Evolutionary conservation across 2,329 filamentous ascomycete species (phyloP).

Genomic region (Diaporthe vaccinii): DNA sequence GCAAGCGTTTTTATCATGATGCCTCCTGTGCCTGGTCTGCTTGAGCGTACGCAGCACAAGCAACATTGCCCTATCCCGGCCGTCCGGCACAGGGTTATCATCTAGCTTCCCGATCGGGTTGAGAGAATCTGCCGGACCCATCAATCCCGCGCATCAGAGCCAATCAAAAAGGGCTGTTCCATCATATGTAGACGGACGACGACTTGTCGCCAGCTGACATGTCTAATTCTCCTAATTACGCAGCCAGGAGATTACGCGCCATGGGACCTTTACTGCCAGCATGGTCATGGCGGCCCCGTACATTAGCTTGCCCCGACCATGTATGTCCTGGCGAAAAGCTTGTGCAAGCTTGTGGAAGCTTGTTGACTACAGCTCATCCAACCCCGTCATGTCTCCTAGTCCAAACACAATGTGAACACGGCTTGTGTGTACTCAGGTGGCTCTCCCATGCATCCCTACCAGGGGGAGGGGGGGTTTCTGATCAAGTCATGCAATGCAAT

Average conservation of each 20-base stretch:
- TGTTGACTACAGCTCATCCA: neutral
- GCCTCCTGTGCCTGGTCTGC: neutral
- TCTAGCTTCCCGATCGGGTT: neutral
- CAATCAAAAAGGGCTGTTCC: conserved; percentile 5
- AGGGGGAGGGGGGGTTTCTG: too few species aligned
- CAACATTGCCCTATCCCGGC: neutral
- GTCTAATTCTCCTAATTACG: neutral
- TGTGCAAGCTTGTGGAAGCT: neutral
- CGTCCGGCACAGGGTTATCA: conserved; percentile 19
- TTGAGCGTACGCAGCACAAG: neutral
- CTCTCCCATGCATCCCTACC: too few species aligned
- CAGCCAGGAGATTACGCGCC: neutral
- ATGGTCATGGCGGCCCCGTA: neutral
- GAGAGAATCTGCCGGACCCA: conserved; percentile 20
- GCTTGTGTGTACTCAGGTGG: too few species aligned
- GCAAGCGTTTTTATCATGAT: neutral
- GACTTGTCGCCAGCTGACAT: neutral
- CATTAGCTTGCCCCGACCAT: neutral
- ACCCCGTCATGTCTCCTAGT: neutral
- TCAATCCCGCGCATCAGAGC: neutral
- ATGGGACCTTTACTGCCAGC: neutral
- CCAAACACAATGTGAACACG: neutral
- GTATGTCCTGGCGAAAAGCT: conserved; percentile 1
- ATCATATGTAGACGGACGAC: neutral
- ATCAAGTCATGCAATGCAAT: too few species aligned